Evolutionary conservation across 345 rosid species (phyloP), one percentile per base, ranked within the genome.

Genomic region (Punica granatum): DNA sequence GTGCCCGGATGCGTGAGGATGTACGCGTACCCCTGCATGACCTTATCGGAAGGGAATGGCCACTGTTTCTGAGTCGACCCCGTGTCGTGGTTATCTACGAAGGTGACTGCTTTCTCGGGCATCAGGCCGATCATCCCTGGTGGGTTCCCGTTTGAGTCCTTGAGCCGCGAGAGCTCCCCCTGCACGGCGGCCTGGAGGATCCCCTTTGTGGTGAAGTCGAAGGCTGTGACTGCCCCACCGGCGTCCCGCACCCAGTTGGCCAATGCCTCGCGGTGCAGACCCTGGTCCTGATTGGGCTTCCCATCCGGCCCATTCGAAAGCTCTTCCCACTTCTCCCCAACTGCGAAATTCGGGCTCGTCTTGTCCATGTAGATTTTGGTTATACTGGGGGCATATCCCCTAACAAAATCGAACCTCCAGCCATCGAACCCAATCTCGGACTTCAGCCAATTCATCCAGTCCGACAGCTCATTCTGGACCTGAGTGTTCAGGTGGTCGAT

Each of bases 381-480:
- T 43, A 84, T 70, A 13, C 70, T 74, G 12, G 97, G 77, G 42
- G 93, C 88, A 51, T 80, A 92, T 2, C 97, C 98, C 60, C 60
- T 76, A 1, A 82, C 97, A 8, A 83, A 87, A 66, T 88, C 93
- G 53, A 88, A 86, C 67, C 96, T 71, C 93, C 93, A 90, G 60
- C 98, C 92, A 26, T 75, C 73, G 66, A 86, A 92, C 30, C 97
- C 93, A 9, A 87, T 82, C 1, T 87, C 97, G 7, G 82, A 60
- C 63, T 87, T 92, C 6, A 92, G 61, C 98, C 98, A 92, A 25
- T 87, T 92, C 96, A 90, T 87, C 98, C 97, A 92, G 46, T 82
- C 92, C 0, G 97, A 82, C 63, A 92, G 67, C 79, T 88, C 96
- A 19, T 28, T 77, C 61, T 87, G 93, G 33, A 82, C 93, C 44